Evolutionary conservation across 108 stramenopile species (phyloP), one percentile per base, ranked within the genome.

Genomic region (Mediolabrus comicus): DNA sequence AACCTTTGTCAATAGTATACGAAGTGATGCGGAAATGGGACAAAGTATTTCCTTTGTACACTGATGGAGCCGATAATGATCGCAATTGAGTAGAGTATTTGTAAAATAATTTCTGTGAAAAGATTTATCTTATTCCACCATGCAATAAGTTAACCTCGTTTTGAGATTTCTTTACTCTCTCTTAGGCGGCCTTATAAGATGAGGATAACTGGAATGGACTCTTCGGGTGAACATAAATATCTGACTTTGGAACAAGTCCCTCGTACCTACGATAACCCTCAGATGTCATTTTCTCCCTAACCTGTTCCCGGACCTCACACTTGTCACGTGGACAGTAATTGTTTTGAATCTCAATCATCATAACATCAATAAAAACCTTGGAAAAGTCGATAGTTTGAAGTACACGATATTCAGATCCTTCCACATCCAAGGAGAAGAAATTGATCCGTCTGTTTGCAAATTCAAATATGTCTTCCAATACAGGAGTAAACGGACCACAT

Each of bases 371-470:
- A 6, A 51, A 30, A 24, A 87, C 26, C 34, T 68, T 59, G 14
- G 57, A 10, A 53, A 88, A 87, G 62, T 91, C 85, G 5, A 91
- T 54, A 11, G 74, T 84, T 19, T 75, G 53, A 74, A 91, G 59
- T 4, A 87, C 83, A 34, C 65, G 33, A 3, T 53, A 10, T 57
- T 89, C 88, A 1, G 86, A 79, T 1, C 88, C 88, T 70, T 89
- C 88, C 33, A 86, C 88, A 56, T 89, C 88, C 72, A 89, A 53
- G 3, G 86, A 86, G 31, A 89, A 78, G 43, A 89, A 89, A 12
- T 68, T 58, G 13, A 83, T 62, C 5, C 32, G 35, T 11, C 46
- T 33, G 13, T 71, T 62, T 6, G 67, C 35, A 13, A 33, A 33
- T 8, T 59, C 74, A 53, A 88, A 84, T 4, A 88, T 33, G 25